A percentile compares a stretch with the other conserved stretches of the same genome.
phyloP scores from a whole-genome alignment of 495 filamentous ascomycete species.

The Elaphomyces granulatus region DNA sequence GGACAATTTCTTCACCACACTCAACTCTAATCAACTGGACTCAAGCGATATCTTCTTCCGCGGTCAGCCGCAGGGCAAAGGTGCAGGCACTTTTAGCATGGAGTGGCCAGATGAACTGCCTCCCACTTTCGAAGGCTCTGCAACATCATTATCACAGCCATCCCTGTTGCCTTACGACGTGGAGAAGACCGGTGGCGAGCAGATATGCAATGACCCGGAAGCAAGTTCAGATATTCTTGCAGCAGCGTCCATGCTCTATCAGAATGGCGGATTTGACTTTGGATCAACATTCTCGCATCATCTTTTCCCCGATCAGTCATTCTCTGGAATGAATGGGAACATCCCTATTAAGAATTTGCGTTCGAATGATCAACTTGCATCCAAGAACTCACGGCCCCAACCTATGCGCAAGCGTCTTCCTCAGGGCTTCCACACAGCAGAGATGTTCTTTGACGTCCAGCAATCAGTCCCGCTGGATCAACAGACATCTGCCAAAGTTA shows the following conservation, averaged over 20 bases:
- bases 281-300: constrained; percentile 19
- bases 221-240: constrained; percentile 35
- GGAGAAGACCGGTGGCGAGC: constrained; percentile 10
- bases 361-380: constrained; percentile 5
- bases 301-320: constrained; percentile 11
- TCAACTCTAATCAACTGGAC: constrained; percentile 39
- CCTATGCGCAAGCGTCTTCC: constrained; percentile 9
- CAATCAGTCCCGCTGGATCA: constrained; percentile 28
- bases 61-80: constrained; percentile 26
- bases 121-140: constrained; percentile 44
- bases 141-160: constrained; percentile 44
- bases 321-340: constrained; percentile 15
- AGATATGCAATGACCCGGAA: constrained; percentile 2
- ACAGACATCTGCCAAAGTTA: constrained; percentile 24
- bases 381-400: constrained; percentile 5
- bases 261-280: constrained; percentile 21
- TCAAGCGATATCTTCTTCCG: constrained; percentile 33
- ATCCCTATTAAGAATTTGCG: constrained; percentile 9
- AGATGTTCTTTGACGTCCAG: constrained; percentile 32
- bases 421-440: constrained; percentile 27
- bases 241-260: constrained; percentile 34
- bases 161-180: constrained; percentile 17
- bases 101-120: constrained; percentile 43
- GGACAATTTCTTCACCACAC: constrained; percentile 46
- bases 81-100: constrained; percentile 28